Evolutionary conservation across 148 eudicot genomes (phyloP).

Genomic region (Spergularia bocconei): DNA sequence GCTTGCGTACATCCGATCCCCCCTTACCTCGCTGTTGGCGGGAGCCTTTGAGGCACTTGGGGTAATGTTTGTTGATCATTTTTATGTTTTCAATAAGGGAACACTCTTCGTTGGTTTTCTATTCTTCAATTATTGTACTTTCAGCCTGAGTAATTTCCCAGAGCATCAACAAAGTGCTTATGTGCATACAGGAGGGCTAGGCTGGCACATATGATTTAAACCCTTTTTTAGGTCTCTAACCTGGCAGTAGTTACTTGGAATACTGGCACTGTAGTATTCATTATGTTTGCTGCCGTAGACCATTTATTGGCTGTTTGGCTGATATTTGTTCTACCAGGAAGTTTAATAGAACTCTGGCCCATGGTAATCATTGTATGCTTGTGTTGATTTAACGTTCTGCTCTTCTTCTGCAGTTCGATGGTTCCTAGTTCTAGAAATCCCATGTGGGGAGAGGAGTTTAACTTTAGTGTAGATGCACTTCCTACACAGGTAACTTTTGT

Average conservation of each 20-base stretch:
- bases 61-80: too few species aligned
- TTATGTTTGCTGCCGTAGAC: not conserved
- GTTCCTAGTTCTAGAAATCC: conserved; percentile 97
- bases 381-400: not conserved
- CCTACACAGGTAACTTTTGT: conserved; percentile 68
- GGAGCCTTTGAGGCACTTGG: too few species aligned
- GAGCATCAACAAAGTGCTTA: not conserved
- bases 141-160: not conserved
- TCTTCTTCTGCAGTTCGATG: conserved; percentile 67
- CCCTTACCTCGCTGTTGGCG: too few species aligned
- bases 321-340: not conserved
- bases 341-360: not conserved
- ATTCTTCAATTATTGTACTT: not conserved
- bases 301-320: not conserved
- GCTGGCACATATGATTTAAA: not conserved
- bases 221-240: not conserved
- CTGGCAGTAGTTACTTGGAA: not conserved
- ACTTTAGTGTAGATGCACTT: conserved; percentile 75
- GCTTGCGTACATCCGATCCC: too few species aligned
- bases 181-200: not conserved
- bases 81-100: not conserved
- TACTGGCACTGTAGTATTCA: not conserved
- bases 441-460: conserved; percentile 98
- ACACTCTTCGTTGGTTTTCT: not conserved
- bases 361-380: not conserved